Percentiles rank a stretch among this genome's conserved stretches.
phyloP scores from a whole-genome alignment of 164 flowering plant genomes.

The Magnolia sinica region DNA sequence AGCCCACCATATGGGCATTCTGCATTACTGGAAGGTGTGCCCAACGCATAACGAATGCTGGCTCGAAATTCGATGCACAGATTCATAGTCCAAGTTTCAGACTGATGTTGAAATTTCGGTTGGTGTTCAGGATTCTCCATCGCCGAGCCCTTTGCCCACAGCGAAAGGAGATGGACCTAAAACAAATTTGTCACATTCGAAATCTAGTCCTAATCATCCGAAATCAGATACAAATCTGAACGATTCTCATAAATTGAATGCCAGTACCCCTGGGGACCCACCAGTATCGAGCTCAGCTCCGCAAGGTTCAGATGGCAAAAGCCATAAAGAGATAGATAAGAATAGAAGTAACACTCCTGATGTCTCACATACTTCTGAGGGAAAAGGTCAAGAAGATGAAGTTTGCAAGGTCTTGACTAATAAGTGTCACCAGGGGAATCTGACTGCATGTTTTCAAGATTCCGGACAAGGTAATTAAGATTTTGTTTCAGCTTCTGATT shows the following conservation, averaged over 20 bases:
- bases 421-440: constrained; percentile 15
- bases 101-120: not conserved
- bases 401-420: constrained; percentile 20
- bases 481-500: not conserved
- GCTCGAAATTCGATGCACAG: not conserved
- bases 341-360: not conserved
- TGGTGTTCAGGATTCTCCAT: constrained; percentile 18
- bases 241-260: not conserved
- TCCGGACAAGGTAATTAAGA: constrained; percentile 21
- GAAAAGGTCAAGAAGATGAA: not conserved
- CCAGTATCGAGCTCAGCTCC: not conserved
- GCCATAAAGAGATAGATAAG: not conserved
- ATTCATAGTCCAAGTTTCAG: not conserved
- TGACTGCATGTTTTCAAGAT: constrained; percentile 33
- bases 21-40: not conserved
- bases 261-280: not conserved
- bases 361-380: not conserved
- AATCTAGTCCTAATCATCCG: not conserved
- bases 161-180: not conserved
- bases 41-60: not conserved
- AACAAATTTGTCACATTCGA: not conserved
- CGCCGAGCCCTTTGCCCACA: constrained; percentile 22
- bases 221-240: not conserved
- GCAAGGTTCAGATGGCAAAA: not conserved
- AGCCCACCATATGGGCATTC: not conserved